These are phyloP conservation scores for Fraxinus ornus DNA, from an alignment of 305 asterid species.

Conservation along the genomic window DNA sequence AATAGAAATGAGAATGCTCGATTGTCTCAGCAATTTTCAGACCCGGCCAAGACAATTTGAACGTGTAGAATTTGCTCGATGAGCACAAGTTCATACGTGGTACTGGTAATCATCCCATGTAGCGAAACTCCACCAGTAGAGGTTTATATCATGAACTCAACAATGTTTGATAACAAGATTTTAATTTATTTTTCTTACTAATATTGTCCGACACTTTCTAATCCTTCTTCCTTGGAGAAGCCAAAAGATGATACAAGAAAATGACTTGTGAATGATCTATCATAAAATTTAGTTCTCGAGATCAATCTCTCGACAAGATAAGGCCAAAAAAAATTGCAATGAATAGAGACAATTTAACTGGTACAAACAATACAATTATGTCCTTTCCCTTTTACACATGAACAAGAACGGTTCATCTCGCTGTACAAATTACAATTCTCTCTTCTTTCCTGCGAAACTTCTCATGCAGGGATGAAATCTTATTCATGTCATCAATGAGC, in stretches of 20 bases:
- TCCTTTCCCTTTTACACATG: background rate
- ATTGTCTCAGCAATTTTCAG: background rate
- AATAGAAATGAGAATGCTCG: background rate
- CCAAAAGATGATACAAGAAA: background rate
- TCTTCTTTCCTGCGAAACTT: background rate
- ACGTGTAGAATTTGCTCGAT: background rate
- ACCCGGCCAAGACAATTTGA: background rate
- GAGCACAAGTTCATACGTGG: background rate
- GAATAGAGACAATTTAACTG: background rate
- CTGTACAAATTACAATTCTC: background rate
- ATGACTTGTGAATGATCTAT: background rate
- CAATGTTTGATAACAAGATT: background rate
- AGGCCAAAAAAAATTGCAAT: background rate
- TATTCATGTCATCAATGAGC: constrained; percentile 14
- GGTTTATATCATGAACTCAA: background rate
- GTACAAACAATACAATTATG: background rate
- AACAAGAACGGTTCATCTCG: background rate
- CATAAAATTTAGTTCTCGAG: background rate
- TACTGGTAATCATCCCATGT: background rate
- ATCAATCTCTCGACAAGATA: background rate
- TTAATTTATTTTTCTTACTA: background rate
- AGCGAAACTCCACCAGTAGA: background rate
- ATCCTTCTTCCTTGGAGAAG: background rate
- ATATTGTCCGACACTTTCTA: background rate
- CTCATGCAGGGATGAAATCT: background rate